phyloP scores from a whole-genome alignment of 805 yeast species.

The Metschnikowia vanudenii region DNA sequence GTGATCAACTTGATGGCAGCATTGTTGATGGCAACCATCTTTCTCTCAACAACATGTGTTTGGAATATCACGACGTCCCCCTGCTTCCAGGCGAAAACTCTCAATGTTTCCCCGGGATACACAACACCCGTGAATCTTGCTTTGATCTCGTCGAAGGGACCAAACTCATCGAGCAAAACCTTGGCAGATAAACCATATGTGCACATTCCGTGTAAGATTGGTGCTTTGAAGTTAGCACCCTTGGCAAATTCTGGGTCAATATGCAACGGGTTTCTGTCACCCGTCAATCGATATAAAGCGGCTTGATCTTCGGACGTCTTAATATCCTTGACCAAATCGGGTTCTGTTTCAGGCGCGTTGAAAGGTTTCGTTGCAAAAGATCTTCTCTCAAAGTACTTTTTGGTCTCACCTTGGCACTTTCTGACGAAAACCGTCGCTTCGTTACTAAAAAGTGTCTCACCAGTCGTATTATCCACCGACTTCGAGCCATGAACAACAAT shows the following conservation, averaged over 20 bases:
- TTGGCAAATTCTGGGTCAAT: conserved; percentile 89
- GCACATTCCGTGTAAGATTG: conserved; percentile 92
- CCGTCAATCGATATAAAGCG: conserved; percentile 85
- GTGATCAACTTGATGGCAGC: conserved; percentile 70
- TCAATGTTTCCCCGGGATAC: conserved; percentile 89
- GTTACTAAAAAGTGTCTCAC: conserved; percentile 71
- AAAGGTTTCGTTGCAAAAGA: conserved; percentile 64
- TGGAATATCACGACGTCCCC: conserved; percentile 74
- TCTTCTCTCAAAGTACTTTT: conserved; percentile 46
- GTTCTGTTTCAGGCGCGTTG: conserved; percentile 55
- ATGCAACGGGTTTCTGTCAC: conserved; percentile 94
- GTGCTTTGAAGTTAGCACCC: conserved; percentile 79
- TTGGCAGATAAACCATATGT: conserved; percentile 81
- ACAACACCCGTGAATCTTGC: conserved; percentile 89
- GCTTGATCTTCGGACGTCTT: conserved; percentile 73
- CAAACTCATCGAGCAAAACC: conserved; percentile 73
- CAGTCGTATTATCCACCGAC: conserved; percentile 64
- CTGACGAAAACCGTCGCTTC: conserved; percentile 85
- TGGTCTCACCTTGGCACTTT: conserved; percentile 60
- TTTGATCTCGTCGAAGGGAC: conserved; percentile 79
- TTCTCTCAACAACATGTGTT: conserved; percentile 76
- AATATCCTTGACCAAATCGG: conserved; percentile 64
- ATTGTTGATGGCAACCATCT: conserved; percentile 73
- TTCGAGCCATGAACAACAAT: conserved; percentile 71
- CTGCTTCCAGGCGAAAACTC: conserved; percentile 80